Evolutionary conservation across 768 basidiomycete genomes (phyloP).

Genomic region (Suillus weaverae): DNA sequence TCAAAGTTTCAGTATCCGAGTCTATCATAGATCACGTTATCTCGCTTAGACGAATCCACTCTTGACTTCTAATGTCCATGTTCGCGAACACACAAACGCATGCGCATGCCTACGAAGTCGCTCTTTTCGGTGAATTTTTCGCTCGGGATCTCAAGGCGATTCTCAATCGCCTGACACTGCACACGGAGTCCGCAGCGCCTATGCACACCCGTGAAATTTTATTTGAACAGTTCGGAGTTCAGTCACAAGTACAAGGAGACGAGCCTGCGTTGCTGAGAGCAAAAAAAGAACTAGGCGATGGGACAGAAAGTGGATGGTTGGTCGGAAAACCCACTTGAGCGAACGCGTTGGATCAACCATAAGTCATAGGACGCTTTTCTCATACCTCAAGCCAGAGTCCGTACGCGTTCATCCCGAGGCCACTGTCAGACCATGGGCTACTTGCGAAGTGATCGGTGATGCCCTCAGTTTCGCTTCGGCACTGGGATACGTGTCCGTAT

Average conservation of each 20-base stretch:
- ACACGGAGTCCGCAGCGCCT: slow-evolving; percentile 72
- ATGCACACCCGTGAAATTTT: slow-evolving; percentile 78
- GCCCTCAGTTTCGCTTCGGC: slow-evolving; percentile 79
- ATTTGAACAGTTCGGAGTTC: slow-evolving; percentile 78
- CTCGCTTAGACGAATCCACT: neutral
- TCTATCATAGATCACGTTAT: neutral
- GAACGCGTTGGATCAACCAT: slow-evolving; percentile 4
- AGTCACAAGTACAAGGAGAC: slow-evolving; percentile 59
- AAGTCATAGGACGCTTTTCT: slow-evolving; percentile 63
- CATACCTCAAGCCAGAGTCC: slow-evolving; percentile 84
- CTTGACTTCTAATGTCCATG: slow-evolving; percentile 14
- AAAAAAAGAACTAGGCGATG: slow-evolving; percentile 67
- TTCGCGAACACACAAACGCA: slow-evolving; percentile 27
- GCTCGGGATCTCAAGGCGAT: slow-evolving; percentile 72
- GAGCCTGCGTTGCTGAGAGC: slow-evolving; percentile 74
- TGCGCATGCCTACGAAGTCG: slow-evolving; percentile 73
- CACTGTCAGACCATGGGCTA: slow-evolving; percentile 84
- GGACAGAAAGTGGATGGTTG: slow-evolving; percentile 61
- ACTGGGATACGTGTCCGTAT: slow-evolving; percentile 68
- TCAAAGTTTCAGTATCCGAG: neutral
- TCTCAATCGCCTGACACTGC: slow-evolving; percentile 78
- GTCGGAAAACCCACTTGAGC: slow-evolving; percentile 17
- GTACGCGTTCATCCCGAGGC: slow-evolving; percentile 82
- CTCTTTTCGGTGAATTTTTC: slow-evolving; percentile 82
- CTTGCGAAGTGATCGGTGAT: slow-evolving; percentile 75